Conservation (phyloP, 805 yeast species). For the Barnettozyma wickerhamii region DNA sequence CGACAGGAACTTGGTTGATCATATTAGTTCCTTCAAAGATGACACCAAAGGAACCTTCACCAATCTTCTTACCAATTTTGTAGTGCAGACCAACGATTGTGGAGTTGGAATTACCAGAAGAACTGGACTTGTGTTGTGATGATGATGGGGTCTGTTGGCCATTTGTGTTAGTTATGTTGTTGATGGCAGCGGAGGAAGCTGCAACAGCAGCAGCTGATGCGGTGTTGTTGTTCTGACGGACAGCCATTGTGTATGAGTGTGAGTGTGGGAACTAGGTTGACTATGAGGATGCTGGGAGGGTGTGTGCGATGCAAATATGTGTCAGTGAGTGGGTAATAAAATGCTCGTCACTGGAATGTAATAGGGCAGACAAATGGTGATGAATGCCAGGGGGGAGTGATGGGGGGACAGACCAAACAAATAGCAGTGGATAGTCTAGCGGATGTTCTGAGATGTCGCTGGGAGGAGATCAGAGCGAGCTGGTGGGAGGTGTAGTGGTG, state of each 20-base stretch:
- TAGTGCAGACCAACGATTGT: constrained; percentile 54
- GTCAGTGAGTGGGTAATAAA: too few relatives aligned
- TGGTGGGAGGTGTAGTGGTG: too few relatives aligned
- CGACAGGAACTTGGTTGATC: constrained; percentile 57
- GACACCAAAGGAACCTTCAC: constrained; percentile 85
- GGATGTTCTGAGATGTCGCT: too few relatives aligned
- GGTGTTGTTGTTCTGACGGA: constrained; percentile 1
- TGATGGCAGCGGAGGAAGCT: constrained; percentile 26
- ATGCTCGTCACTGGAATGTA: not conserved
- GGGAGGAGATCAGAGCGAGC: too few relatives aligned
- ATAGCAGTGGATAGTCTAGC: too few relatives aligned
- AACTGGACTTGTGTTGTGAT: constrained; percentile 7
- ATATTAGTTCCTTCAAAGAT: constrained; percentile 78
- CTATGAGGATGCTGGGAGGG: not conserved
- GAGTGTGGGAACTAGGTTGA: not conserved
- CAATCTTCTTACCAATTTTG: constrained; percentile 78
- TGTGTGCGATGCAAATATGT: too few relatives aligned
- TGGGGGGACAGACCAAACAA: too few relatives aligned
- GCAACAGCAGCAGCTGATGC: constrained; percentile 27
- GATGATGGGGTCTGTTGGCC: constrained; percentile 2
- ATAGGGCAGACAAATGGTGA: not conserved
- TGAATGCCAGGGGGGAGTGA: too few relatives aligned
- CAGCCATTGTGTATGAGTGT: not conserved
- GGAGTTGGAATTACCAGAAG: constrained; percentile 14
- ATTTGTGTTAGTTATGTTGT: constrained; percentile 23